Base-by-base conservation (phyloP, 1,284 basidiomycete genomes). In the Naganishia albida region DNA sequence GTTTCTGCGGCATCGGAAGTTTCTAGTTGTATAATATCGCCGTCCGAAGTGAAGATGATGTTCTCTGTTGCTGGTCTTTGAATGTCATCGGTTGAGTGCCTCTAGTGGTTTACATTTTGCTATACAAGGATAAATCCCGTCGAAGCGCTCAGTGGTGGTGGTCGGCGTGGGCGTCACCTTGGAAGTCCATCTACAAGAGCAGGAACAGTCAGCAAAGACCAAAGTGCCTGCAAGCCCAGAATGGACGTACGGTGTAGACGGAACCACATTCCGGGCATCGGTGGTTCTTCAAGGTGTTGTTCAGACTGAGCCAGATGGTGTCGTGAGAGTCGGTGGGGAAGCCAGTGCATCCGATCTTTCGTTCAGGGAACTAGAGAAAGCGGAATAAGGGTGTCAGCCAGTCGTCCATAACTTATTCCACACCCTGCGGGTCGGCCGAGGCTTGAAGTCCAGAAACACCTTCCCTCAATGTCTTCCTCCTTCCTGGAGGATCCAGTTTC, bases 321-420 rank as follows among this genome's bases (percentile, higher is more conserved):
- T 94, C 90, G 80, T 95, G 93, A 46, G 91, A 93, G 80, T 96
- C 93, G 55, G 88, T 90, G 28, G 93, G 93, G 74, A 84, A 86
- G 67, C 92, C 93, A 56, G 93, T 93, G 84, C 93, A 96, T 65
- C 93, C 93, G 74, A 96, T 82, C 68, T 90, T 84, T 71, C 93
- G 90, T 70, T 87, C 85, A 62, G 84, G 82, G 73, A 87, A 87
- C 92, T 95, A 34, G 54, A 62, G 40, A 53, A 23, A n/a, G 57
- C 26, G 6, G 10, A 34, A 10, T 4, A 34, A 4, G 10, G 34
- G 10, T 34, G 34, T 34, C 34, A 34, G 34, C 34, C 34, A 10
- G 34, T 6, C 34, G 34, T 10, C 34, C 6, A 10, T 6, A 4
- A 34, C 4, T 34, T 34, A 6, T 34, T 10, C 6, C 34, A 34